A percentile compares a stretch with the other conserved stretches of the same genome.
These are phyloP conservation scores for Trypethelium eluteriae DNA, from an alignment of 495 filamentous ascomycete species.

Conservation along the genomic window DNA sequence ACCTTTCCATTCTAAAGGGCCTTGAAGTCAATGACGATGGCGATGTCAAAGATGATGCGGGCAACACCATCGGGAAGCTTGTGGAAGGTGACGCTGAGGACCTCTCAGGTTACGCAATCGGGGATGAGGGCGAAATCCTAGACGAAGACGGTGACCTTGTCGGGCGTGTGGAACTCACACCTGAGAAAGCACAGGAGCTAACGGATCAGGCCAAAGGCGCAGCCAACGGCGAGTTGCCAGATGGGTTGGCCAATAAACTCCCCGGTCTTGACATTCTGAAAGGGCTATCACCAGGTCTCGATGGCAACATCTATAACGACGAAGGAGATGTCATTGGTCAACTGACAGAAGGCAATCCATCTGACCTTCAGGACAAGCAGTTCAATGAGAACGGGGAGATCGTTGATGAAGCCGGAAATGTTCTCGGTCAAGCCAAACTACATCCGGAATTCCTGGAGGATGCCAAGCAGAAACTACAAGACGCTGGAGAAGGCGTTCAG, in stretches of 20 bases:
- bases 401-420: slow-evolving; percentile 39
- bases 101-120: slow-evolving; percentile 51
- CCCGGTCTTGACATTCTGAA: slow-evolving; percentile 36
- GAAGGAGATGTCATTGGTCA: slow-evolving; percentile 39
- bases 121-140: slow-evolving; percentile 56
- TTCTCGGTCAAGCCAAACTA: slow-evolving; percentile 37
- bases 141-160: slow-evolving; percentile 59
- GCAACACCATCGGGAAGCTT: slow-evolving; percentile 50
- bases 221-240: slow-evolving; percentile 24
- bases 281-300: slow-evolving; percentile 32
- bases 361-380: slow-evolving; percentile 33
- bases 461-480: slow-evolving; percentile 2
- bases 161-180: slow-evolving; percentile 48
- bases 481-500: slow-evolving; percentile 2
- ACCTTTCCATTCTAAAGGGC: slow-evolving; percentile 48
- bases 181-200: slow-evolving; percentile 36
- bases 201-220: slow-evolving; percentile 31
- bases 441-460: slow-evolving; percentile 25
- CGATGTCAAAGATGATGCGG: slow-evolving; percentile 47
- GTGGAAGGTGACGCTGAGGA: slow-evolving; percentile 56
- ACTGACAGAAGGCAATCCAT: slow-evolving; percentile 35
- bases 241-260: slow-evolving; percentile 27
- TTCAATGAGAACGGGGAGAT: slow-evolving; percentile 41
- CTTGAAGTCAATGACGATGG: slow-evolving; percentile 52
- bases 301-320: slow-evolving; percentile 37